Base-by-base conservation (phyloP, 169 alveolate genomes). In the Plasmodium sp. region DNA sequence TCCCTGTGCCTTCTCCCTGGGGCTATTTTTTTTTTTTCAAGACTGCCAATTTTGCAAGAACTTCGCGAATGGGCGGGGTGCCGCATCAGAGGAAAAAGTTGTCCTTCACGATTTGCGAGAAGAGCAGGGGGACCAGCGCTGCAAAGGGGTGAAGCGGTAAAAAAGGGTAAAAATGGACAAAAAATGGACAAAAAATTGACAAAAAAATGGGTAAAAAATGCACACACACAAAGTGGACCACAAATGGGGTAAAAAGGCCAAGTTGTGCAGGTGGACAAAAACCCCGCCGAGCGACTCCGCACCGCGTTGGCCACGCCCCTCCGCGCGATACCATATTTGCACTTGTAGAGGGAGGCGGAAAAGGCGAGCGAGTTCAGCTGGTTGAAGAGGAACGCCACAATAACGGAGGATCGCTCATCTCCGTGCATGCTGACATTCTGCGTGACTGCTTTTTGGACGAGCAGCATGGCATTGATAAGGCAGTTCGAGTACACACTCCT, bases 51-150 rank as follows among this genome's bases (percentile, higher is more conserved):
- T 81, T 45, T 22, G 43, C 33, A 41, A 41, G n/a, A 33, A 36
- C 33, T 81, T 81, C 54, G 36, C 31, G 16, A 10, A 71, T 67
- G 36, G 3, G 73, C 22, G 43, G 33, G 18, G 12, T 33, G 45
- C 22, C 2, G 39, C 34, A 43, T 67, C 75, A 88, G 51, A 88
- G 94, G 73, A 88, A 80, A 88, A 58, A 88, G 39, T 88, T 80
- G 36, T 88, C 94, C 83, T 88, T 88, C 7, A 88, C 83, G 16
- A 88, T 36, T 67, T 88, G 94, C 12, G 94, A 88, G 58, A 88
- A 88, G 18, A 88, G 41, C 2, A 88, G 83, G 12, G 94, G 90
- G 39, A 51, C 77, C 18, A 88, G 51, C 9, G 91, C 94, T 88
- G 90, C 27, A 56, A 51, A 39, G 81, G 16, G 39, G 43, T 16